Evolutionary conservation across 2,329 filamentous ascomycete genomes (phyloP), one percentile per base, ranked within the genome.

Genomic region (Ploettnerulaceae sp.): DNA sequence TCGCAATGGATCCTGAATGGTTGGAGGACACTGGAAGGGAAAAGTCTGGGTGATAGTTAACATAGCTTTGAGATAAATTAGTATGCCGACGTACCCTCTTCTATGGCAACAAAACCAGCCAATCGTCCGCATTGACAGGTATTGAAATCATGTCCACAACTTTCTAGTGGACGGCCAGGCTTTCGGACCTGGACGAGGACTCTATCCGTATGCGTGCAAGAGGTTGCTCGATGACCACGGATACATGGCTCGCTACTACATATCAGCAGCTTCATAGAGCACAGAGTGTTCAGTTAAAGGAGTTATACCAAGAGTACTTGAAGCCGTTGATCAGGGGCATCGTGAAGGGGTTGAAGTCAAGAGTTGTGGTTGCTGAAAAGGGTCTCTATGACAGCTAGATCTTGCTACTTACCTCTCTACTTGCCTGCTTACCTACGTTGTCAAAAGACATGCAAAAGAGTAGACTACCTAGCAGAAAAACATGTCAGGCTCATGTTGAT

Each of bases 291-390:
- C 32, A 22, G 21, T 36, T 47, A n/a, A 35, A 11, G 9, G 7
- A 12, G 12, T 31, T 5, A 15, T 56, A 61, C 59, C 59, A 62
- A 8, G 57, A 57, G 43, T 59, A 62, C 49, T 62, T 62, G 45
- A 35, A 51, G 5, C 57, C 57, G 18, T 59, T 55, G 11, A 62
- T 57, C 11, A 60, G 36, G n/a, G 60, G 58, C 60, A 62, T 62
- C 5, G n/a, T 51, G 32, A 9, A 29, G 9, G 11, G 20, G 9
- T 21, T 21, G 11, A 18, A 14, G 40, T n/a, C n/a, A n/a, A n/a
- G n/a, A n/a, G n/a, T n/a, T n/a, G n/a, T n/a, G n/a, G n/a, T n/a
- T n/a, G n/a, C n/a, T n/a, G n/a, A n/a, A n/a, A n/a, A n/a, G n/a
- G n/a, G n/a, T n/a, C n/a, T n/a, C n/a, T n/a, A n/a, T n/a, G n/a